These are phyloP conservation scores for Fusarium sp. DNA, from an alignment of 2,329 filamentous ascomycete species.

Conservation along the genomic window DNA sequence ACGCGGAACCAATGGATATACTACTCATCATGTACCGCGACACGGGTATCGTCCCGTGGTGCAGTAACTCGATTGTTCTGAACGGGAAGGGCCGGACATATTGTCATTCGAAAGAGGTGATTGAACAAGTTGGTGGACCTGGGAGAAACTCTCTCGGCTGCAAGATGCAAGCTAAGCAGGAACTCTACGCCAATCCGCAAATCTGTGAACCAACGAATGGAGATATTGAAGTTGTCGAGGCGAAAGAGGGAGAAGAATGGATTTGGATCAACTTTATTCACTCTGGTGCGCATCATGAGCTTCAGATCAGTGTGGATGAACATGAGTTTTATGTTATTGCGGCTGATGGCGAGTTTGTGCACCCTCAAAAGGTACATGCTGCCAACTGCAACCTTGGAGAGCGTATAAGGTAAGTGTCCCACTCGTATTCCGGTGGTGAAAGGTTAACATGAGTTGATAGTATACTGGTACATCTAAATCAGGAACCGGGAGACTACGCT, in stretches of 20 bases:
- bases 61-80: background rate
- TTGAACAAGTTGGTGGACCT: background rate
- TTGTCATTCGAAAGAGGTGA: background rate
- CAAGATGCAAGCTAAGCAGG: background rate
- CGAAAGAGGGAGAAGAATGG: background rate
- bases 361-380: background rate
- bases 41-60: background rate
- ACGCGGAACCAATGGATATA: background rate
- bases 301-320: background rate
- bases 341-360: background rate
- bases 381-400: background rate
- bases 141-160: background rate
- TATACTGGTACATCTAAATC: background rate
- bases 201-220: background rate
- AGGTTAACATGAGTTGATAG: background rate
- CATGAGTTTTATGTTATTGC: background rate
- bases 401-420: background rate
- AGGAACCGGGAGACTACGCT: background rate
- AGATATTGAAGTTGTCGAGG: background rate
- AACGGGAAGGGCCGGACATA: background rate
- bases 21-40: background rate
- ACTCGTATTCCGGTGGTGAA: accelerated
- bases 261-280: background rate
- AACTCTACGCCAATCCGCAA: background rate
- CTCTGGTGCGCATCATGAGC: background rate